Conservation (phyloP, 2,329 filamentous ascomycete genomes). For the Sarocladium strictum region DNA sequence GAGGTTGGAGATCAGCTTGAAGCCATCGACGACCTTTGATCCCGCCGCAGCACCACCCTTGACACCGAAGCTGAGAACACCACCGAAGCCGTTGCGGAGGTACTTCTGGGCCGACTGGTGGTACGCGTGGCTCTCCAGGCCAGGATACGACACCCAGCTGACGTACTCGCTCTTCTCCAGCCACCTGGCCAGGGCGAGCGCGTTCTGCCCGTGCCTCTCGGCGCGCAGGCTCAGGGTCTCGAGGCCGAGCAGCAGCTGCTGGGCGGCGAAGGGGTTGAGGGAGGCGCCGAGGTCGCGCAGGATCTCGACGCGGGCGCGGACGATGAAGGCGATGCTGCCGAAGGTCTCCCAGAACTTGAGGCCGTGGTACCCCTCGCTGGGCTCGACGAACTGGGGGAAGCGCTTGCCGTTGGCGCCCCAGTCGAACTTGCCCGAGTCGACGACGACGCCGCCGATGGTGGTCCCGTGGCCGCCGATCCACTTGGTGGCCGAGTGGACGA, state of each 20-base stretch:
- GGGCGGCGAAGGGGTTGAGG: slow-evolving; percentile 85
- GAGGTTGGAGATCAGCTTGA: slow-evolving; percentile 92
- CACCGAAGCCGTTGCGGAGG: slow-evolving; percentile 75
- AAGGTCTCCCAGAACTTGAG: slow-evolving; percentile 94
- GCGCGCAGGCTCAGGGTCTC: slow-evolving; percentile 85
- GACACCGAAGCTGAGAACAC: slow-evolving; percentile 88
- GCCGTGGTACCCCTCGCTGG: slow-evolving; percentile 83
- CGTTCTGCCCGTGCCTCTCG: slow-evolving; percentile 82
- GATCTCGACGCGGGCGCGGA: slow-evolving; percentile 83
- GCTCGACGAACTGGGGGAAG: slow-evolving; percentile 91
- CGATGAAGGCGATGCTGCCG: slow-evolving; percentile 73
- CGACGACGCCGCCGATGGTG: slow-evolving; percentile 78
- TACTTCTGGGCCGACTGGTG: slow-evolving; percentile 84
- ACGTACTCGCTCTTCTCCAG: slow-evolving; percentile 79
- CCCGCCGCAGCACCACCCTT: slow-evolving; percentile 83
- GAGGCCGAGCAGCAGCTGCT: slow-evolving; percentile 81
- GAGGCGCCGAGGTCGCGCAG: slow-evolving; percentile 78
- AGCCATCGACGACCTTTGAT: slow-evolving; percentile 82
- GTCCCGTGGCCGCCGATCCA: slow-evolving; percentile 97
- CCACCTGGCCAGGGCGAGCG: slow-evolving; percentile 73
- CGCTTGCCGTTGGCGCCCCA: slow-evolving; percentile 79
- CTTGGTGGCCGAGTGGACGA: slow-evolving; percentile 91
- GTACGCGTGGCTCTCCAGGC: slow-evolving; percentile 73
- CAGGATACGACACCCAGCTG: slow-evolving; percentile 90
- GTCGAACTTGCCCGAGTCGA: slow-evolving; percentile 89